Percentiles rank a stretch among this genome's conserved stretches.
phyloP scores from a whole-genome alignment of 768 basidiomycete species.

The Cyclocybe cylindracea region DNA sequence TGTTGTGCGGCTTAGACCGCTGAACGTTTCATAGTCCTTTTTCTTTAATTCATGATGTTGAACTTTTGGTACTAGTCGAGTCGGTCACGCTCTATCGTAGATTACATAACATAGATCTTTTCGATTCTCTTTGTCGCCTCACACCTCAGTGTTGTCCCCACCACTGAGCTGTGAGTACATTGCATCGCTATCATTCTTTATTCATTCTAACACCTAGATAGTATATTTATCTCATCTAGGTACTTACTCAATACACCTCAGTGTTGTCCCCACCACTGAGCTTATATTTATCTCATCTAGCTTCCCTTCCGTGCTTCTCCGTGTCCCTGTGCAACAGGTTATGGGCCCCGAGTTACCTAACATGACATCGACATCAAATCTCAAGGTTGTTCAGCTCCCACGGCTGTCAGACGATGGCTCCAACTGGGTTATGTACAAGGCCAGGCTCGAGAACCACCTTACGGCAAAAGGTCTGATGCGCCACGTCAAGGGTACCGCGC shows the following conservation, averaged over 20 bases:
- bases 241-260: neutral
- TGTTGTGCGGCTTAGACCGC: slow-evolving; percentile 1
- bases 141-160: too few relatives aligned
- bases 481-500: slow-evolving; percentile 23
- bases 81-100: neutral
- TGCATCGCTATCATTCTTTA: neutral
- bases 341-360: slow-evolving; percentile 23
- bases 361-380: slow-evolving; percentile 14
- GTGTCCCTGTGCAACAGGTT: slow-evolving; percentile 23
- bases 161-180: neutral
- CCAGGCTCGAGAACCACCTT: slow-evolving; percentile 20
- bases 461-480: slow-evolving; percentile 23
- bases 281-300: neutral
- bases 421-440: slow-evolving; percentile 31
- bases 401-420: slow-evolving; percentile 25
- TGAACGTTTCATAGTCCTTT: slow-evolving; percentile 2
- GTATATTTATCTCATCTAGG: too few relatives aligned
- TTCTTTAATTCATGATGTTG: neutral
- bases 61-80: too few relatives aligned
- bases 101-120: too few relatives aligned
- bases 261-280: neutral
- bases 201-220: neutral
- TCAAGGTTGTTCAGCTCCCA: slow-evolving; percentile 20
- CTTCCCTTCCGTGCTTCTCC: too few relatives aligned
- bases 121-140: too few relatives aligned